These are phyloP conservation scores for Chlorencoelia australis DNA, from an alignment of 2,329 filamentous ascomycete species.

Conservation along the genomic window DNA sequence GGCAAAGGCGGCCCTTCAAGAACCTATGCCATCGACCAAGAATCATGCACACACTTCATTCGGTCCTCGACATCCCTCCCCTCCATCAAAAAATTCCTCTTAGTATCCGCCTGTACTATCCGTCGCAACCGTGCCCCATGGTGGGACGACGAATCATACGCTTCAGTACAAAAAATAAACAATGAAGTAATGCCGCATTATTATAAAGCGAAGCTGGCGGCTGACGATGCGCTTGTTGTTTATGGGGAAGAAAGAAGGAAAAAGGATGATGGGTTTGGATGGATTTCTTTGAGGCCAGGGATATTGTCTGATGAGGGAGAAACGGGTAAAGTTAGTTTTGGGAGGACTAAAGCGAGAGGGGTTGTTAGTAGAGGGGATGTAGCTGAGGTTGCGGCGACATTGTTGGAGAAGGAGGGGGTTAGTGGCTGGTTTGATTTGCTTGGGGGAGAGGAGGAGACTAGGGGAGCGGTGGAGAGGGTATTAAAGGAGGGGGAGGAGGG, in stretches of 20 bases:
- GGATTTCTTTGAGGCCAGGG: slow-evolving; percentile 45
- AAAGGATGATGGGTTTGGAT: slow-evolving; percentile 26
- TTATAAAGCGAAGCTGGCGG: slow-evolving; percentile 49
- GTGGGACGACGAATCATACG: slow-evolving; percentile 43
- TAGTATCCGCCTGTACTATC: slow-evolving; percentile 51
- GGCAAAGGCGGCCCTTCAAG: slow-evolving; percentile 47
- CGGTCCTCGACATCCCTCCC: slow-evolving; percentile 45
- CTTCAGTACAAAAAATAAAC: slow-evolving; percentile 29
- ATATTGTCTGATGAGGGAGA: slow-evolving; percentile 39
- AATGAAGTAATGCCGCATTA: slow-evolving; percentile 39
- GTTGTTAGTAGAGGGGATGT: slow-evolving; percentile 46
- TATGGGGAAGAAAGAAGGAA: slow-evolving; percentile 31
- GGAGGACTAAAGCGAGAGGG: slow-evolving; percentile 30
- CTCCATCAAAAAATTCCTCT: slow-evolving; percentile 49
- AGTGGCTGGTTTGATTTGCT: slow-evolving; percentile 46
- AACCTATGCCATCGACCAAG: slow-evolving; percentile 50
- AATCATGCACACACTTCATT: slow-evolving; percentile 54
- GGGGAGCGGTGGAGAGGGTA: slow-evolving; percentile 38
- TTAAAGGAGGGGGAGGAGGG: slow-evolving; percentile 40
- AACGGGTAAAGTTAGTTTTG: slow-evolving; percentile 32
- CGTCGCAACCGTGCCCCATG: slow-evolving; percentile 42
- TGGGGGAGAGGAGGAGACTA: slow-evolving; percentile 40
- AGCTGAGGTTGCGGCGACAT: slow-evolving; percentile 44
- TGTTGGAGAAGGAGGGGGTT: slow-evolving; percentile 38
- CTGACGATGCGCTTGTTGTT: slow-evolving; percentile 46